These are phyloP conservation scores for Brassica carinata DNA, from an alignment of 345 rosid species.

Conservation along the genomic window DNA sequence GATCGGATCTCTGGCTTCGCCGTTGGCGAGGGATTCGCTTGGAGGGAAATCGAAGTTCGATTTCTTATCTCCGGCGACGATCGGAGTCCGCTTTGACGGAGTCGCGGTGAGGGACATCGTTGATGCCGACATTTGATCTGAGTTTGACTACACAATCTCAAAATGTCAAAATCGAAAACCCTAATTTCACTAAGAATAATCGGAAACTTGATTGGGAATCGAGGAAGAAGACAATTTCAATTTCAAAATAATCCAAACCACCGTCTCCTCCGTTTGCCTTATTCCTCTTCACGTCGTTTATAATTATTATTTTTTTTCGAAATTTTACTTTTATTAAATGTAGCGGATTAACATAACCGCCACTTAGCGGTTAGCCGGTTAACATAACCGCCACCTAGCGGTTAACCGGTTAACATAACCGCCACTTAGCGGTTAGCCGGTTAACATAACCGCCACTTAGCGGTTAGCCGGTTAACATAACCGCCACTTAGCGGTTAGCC, in stretches of 20 bases:
- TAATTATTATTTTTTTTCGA: too few relatives aligned
- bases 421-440: too few relatives aligned
- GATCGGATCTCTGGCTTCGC: slow-evolving; percentile 61
- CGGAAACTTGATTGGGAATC: slow-evolving; percentile 2
- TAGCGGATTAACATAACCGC: too few relatives aligned
- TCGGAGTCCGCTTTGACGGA: slow-evolving; percentile 61
- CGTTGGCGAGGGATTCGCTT: slow-evolving; percentile 46
- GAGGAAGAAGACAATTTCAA: slow-evolving; percentile 3
- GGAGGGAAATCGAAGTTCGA: slow-evolving; percentile 54
- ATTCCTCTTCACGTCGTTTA: slow-evolving; percentile 6
- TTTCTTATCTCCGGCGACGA: slow-evolving; percentile 58
- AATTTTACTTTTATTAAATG: too few relatives aligned
- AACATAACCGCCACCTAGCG: too few relatives aligned
- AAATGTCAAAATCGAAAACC: slow-evolving; percentile 12
- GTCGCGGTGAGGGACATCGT: slow-evolving; percentile 81
- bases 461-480: too few relatives aligned
- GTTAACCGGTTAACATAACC: too few relatives aligned
- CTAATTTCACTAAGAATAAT: slow-evolving; percentile 12
- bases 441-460: too few relatives aligned
- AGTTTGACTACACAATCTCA: slow-evolving; percentile 24
- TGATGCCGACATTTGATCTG: slow-evolving; percentile 75
- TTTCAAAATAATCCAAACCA: slow-evolving; percentile 18
- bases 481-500: too few relatives aligned
- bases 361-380: too few relatives aligned
- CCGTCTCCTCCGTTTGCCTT: slow-evolving; percentile 20